Evolutionary conservation across 2,329 filamentous ascomycete species (phyloP).

Genomic region (Nemania diffusa): DNA sequence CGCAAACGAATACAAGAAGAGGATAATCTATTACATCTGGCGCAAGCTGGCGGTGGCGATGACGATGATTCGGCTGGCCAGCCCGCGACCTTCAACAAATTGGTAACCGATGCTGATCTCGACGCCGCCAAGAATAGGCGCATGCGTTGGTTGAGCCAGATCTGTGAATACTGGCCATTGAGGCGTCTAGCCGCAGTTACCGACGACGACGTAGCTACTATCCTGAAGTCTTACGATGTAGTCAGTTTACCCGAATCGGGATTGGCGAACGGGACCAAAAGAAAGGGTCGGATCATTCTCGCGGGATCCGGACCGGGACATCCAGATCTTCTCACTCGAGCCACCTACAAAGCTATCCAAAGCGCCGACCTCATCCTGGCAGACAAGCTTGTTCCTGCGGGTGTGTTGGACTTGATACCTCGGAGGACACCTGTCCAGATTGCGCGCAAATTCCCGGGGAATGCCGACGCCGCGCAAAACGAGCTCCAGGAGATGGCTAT

Average conservation of each 20-base stretch:
- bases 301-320: slow-evolving; percentile 94
- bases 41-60: slow-evolving; percentile 52
- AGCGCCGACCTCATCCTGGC: slow-evolving; percentile 82
- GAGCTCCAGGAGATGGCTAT: slow-evolving; percentile 86
- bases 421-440: slow-evolving; percentile 90
- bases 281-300: slow-evolving; percentile 78
- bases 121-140: slow-evolving; percentile 81
- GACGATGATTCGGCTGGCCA: slow-evolving; percentile 76
- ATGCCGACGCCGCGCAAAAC: slow-evolving; percentile 91
- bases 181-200: slow-evolving; percentile 81
- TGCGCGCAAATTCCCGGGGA: slow-evolving; percentile 96
- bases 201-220: slow-evolving; percentile 79
- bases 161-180: slow-evolving; percentile 98
- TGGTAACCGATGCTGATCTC: slow-evolving; percentile 78
- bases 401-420: slow-evolving; percentile 88
- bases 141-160: slow-evolving; percentile 92
- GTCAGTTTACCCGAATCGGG: slow-evolving; percentile 34
- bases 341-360: slow-evolving; percentile 80
- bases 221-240: slow-evolving; percentile 77
- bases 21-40: slow-evolving; percentile 61
- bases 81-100: slow-evolving; percentile 82
- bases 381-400: slow-evolving; percentile 85
- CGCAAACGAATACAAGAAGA: slow-evolving; percentile 78
- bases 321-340: slow-evolving; percentile 87
- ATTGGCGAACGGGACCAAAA: slow-evolving; percentile 3